Evolutionary conservation across 768 basidiomycete genomes (phyloP), one percentile per base, ranked within the genome.

Genomic region (Cystobasidium ongulense): DNA sequence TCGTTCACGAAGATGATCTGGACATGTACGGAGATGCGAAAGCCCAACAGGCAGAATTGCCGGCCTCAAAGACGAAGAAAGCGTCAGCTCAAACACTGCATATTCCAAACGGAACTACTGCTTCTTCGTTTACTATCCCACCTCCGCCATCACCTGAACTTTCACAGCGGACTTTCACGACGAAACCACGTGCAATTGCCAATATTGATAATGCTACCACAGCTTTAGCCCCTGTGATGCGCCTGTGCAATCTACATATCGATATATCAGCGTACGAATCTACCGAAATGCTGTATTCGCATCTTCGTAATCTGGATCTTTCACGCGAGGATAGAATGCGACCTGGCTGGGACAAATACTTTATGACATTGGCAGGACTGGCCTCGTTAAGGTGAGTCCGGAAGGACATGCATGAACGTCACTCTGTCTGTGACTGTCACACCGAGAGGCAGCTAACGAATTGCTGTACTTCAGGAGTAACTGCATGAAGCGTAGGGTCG

Each of bases 301-400:
- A 94, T 78, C 82, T 98, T 11, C 88, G 90, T 74, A 79, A 82
- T 1, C 77, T 95, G 46, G 84, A 94, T 79, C 81, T 97, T 7
- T 78, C 88, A 38, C 85, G 93, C 78, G 82, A 85, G 1, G 88
- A 90, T 77, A 86, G 91, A 70, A 81, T 96, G 33, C 84, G 95
- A 59, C 95, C 95, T 1, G 85, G 86, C 18, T 98, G 95, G 95
- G 95, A 98, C 80, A 87, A 88, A 0, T 98, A 98, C 81, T 98
- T 98, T 81, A 98, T 98, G 95, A 92, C 89, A 1, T 84, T 97
- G 36, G 94, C 95, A 17, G 89, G 89, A 21, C 85, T 97, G 41
- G 93, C 93, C 18, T 91, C 93, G 17, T 87, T 81, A 25, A 73
- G 82, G 74, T 74, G 38, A 23, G 36, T 41, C 35, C 18, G 21